phyloP scores from a whole-genome alignment of 2,329 filamentous ascomycete species.

The Metarhizium guizhouense region DNA sequence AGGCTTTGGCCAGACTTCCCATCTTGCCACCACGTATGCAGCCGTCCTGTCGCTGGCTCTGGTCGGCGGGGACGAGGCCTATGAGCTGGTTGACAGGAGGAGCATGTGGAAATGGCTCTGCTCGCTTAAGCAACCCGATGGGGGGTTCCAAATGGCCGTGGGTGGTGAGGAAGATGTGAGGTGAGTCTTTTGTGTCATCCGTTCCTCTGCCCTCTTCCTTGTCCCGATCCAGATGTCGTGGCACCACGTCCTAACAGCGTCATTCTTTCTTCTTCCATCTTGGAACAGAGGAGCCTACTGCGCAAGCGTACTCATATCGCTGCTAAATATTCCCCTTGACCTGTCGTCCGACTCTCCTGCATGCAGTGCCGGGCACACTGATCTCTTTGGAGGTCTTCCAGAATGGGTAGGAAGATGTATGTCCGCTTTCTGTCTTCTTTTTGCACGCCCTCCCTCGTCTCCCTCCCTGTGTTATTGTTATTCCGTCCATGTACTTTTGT shows the following conservation, averaged over 20 bases:
- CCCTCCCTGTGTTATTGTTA: conserved; percentile 7
- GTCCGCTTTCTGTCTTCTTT: conserved; percentile 22
- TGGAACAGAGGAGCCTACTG: conserved; percentile 74
- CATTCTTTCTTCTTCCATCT: conserved; percentile 11
- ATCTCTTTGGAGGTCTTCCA: conserved; percentile 63
- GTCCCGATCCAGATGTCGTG: conserved; percentile 8
- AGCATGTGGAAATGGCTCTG: conserved; percentile 89
- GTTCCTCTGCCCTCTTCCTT: background rate
- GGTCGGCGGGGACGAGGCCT: conserved; percentile 65
- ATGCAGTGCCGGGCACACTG: conserved; percentile 49
- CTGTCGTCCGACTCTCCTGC: conserved; percentile 66
- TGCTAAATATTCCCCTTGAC: conserved; percentile 75
- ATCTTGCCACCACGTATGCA: conserved; percentile 85
- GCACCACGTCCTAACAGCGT: conserved; percentile 6
- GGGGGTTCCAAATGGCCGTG: conserved; percentile 80
- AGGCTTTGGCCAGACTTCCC: conserved; percentile 82
- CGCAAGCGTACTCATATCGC: conserved; percentile 72
- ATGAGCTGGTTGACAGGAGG: conserved; percentile 69
- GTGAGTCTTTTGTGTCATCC: conserved; percentile 27
- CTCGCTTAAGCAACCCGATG: conserved; percentile 73
- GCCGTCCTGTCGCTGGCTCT: conserved; percentile 68
- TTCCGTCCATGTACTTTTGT: conserved; percentile 3
- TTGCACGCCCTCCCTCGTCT: background rate
- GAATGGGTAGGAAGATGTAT: conserved; percentile 75
- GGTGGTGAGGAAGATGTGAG: conserved; percentile 90